These are phyloP conservation scores for Vicia sativa DNA, from an alignment of 306 rosid species.

Conservation along the genomic window DNA sequence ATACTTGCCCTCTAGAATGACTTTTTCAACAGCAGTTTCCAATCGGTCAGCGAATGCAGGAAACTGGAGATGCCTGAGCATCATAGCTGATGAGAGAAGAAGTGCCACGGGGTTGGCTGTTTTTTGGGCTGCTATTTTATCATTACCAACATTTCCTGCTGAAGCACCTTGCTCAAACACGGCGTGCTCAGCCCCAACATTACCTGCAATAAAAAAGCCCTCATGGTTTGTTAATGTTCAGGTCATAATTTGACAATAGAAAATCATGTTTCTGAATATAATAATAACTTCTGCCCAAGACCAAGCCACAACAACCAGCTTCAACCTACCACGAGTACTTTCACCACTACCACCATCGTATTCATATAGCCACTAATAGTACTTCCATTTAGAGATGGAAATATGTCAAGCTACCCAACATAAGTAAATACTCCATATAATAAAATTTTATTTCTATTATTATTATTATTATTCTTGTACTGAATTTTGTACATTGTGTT, in stretches of 20 bases:
- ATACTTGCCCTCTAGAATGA: constrained; percentile 67
- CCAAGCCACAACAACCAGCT: constrained; percentile 3
- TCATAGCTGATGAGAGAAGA: constrained; percentile 94
- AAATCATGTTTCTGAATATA: not conserved
- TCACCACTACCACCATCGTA: not conserved
- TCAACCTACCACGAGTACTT: constrained; percentile 1
- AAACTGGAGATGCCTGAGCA: constrained; percentile 94
- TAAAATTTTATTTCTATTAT: not conserved
- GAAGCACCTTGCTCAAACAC: constrained; percentile 98
- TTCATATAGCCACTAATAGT: not conserved
- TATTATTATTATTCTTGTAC: no score
- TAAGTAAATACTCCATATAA: not conserved
- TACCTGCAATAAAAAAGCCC: constrained; percentile 54
- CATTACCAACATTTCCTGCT: constrained; percentile 91
- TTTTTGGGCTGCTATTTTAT: constrained; percentile 56
- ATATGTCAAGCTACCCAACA: not conserved
- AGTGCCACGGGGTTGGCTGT: constrained; percentile 92
- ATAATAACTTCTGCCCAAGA: constrained; percentile 4
- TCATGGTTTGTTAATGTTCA: not conserved
- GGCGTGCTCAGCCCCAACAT: constrained; percentile 90
- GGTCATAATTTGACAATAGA: constrained; percentile 7
- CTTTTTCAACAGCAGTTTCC: constrained; percentile 78
- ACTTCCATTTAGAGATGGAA: not conserved
- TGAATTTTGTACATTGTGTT: not conserved
- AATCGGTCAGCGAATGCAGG: constrained; percentile 92